Evolutionary conservation across 1,284 basidiomycete species (phyloP), one percentile per base, ranked within the genome.

Genomic region (Baeospora myosura): DNA sequence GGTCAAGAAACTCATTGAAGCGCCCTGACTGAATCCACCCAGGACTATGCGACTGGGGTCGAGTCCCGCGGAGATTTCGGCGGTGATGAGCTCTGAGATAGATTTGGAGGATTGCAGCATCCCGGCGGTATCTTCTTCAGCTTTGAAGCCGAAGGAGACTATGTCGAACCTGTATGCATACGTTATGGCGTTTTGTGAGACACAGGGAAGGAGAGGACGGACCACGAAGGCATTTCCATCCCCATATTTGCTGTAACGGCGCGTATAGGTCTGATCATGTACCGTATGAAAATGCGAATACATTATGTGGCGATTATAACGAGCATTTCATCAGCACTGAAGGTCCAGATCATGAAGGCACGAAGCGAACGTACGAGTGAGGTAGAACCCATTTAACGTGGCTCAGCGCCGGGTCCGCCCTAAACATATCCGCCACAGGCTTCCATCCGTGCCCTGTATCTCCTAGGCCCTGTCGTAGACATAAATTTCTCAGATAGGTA

Each of bases 11-110:
- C 80, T 72, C 67, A 93, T 81, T n/a, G 81, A 78, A 12, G 72
- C 87, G 29, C 91, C 92, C 61, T 95, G 92, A 46, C 80, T 85
- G 65, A 95, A 96, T 1, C 93, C 92, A 24, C 88, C 90, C 21
- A 95, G 62, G 12, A 93, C 69, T 49, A 87, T 81, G 21, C 78
- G 74, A 41, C 72, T 68, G 20, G 81, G 64, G 4, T 78, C 71
- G 40, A 84, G 77, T 20, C 88, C 89, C 11, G 68, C 67, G 43
- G 81, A 77, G 24, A 91, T 68, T 59, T 95, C 92, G 3, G 72
- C 69, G 11, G 76, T 71, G 54, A 96, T 81, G 48, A 94, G 66
- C 44, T 72, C 62, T 54, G 83, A 81, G 51, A 95, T 71, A 16
- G 66, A 59, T 25, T 68, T 64, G 12, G 77, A 71, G 21, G 84